A percentile compares a stretch with the other conserved stretches of the same genome.
phyloP scores from a whole-genome alignment of 371 early-diverging fungal species.

The Syncephalis fuscata region DNA sequence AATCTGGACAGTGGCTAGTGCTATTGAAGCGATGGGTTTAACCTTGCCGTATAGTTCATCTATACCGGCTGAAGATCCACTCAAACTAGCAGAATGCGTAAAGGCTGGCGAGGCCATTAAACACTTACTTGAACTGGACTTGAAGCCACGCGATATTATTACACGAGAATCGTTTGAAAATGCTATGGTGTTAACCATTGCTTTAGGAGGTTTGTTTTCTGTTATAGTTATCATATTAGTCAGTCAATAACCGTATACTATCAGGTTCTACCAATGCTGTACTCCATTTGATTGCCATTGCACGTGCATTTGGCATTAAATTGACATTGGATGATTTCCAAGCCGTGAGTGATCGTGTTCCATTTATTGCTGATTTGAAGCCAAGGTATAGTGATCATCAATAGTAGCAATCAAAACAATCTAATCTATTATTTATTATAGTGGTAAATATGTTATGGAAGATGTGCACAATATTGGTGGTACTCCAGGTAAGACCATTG shows the following conservation, averaged over 20 bases:
- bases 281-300: conserved; percentile 90
- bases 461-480: conserved; percentile 82
- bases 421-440: conserved; percentile 7
- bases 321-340: conserved; percentile 90
- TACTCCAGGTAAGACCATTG: conserved; percentile 41
- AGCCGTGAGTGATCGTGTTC: conserved; percentile 65
- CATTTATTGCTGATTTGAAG: conserved; percentile 92
- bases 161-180: conserved; percentile 87
- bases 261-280: conserved; percentile 91
- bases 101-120: conserved; percentile 70
- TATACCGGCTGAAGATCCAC: conserved; percentile 70
- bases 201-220: conserved; percentile 73
- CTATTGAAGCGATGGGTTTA: conserved; percentile 95
- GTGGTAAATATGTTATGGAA: conserved; percentile 91
- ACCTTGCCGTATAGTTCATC: conserved; percentile 86
- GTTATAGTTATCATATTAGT: no score
- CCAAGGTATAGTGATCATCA: conserved; percentile 26
- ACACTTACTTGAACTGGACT: conserved; percentile 67
- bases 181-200: conserved; percentile 80
- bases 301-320: conserved; percentile 58
- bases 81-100: conserved; percentile 76
- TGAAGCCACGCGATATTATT: conserved; percentile 88
- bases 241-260: not conserved
- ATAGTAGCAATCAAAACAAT: conserved; percentile 5
- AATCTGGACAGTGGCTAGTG: conserved; percentile 60